Evolutionary conservation across 2,329 filamentous ascomycete genomes (phyloP), one percentile per base, ranked within the genome.

Genomic region (Colletotrichum shisoi): DNA sequence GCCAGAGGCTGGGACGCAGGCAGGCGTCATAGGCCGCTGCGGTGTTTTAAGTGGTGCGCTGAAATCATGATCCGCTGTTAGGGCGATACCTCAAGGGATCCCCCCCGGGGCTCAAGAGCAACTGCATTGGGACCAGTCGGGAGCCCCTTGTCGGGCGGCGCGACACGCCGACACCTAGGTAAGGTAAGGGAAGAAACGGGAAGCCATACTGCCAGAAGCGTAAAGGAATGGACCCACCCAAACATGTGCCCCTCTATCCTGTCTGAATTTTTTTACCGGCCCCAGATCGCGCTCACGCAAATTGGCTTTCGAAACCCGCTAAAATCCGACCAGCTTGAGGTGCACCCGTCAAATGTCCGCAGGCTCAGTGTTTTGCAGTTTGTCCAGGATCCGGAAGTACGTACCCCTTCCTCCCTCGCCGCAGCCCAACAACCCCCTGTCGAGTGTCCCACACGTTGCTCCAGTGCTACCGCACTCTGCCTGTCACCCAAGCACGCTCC

Each of bases 11-110:
- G 49, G 65, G 65, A 68, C 65, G 65, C 65, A 65, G 61, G 57
- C 44, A 27, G 49, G 65, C 65, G 65, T 68, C 65, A 68, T 68
- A 54, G 65, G 65, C 19, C 27, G 44, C 53, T 60, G 24, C 17
- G 21, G 54, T 27, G 54, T 45, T 48, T 45, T 68, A 42, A 68
- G 65, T 65, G 65, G 65, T 65, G 62, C 62, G 61, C 56, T 31
- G 54, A 17, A 48, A 24, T 40, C 31, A 40, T 37, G 61, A 44
- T 21, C 54, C 54, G 56, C 44, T 68, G 65, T 68, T 68, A 60
- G 61, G 49, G 31, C 49, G 34, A 24, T 65, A 68, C 62, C 17
- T 48, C 34, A 46, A 34, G 34, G 64, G 48, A 24, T 45, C 45
- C 39, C 49, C 49, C 62, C 54, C 21, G 37, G 61, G 59, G 56